Evolutionary conservation across 257 asterid species (phyloP), one percentile per base, ranked within the genome.

Genomic region (Solanum ossicruentum): DNA sequence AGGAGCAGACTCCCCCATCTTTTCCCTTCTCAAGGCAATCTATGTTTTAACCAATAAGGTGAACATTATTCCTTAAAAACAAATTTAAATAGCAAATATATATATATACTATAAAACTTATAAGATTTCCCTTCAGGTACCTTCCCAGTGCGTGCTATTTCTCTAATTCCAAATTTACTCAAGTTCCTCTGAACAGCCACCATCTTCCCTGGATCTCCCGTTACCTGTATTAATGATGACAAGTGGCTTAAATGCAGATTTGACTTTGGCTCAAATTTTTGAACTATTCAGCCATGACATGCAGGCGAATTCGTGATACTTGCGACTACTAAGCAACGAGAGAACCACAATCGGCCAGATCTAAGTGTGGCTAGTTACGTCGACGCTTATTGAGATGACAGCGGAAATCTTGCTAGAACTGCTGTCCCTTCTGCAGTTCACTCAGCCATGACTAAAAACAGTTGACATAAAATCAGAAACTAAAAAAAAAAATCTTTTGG

Each of bases 151-250:
- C 98, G 92, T 51, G 97, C 99, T 87, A 95, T 91, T 91, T 96
- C 99, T 88, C 90, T 94, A 63, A 96, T 93, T 77, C 99, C 98
- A 90, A 96, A 95, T 88, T 95, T 96, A 86, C 97, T 89, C 61
- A 96, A 92, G 88, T 93, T 96, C 88, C 96, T 95, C 84, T 93
- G 93, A 67, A 92, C 94, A 18, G 98, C 98, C 87, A 93, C 98
- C 91, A 95, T 91, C 93, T 96, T 96, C 84, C 99, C 99, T 57
- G 99, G 99, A 92, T 96, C 99, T 85, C 99, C 99, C 75, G 99
- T 96, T 60, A 96, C 97, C 99, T 96, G 80, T 67, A 83, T 56
- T 71, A 56, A 86, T 77, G 82, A 77, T 77, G 82, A 77, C 60
- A 77, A 49, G 82, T 63, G 26, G 11, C 82, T 45, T 10, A 77